Percentiles rank a stretch among this genome's conserved stretches.
Evolutionary conservation across 768 basidiomycete species (phyloP).

Genomic region (Gloeophyllum trabeum): DNA sequence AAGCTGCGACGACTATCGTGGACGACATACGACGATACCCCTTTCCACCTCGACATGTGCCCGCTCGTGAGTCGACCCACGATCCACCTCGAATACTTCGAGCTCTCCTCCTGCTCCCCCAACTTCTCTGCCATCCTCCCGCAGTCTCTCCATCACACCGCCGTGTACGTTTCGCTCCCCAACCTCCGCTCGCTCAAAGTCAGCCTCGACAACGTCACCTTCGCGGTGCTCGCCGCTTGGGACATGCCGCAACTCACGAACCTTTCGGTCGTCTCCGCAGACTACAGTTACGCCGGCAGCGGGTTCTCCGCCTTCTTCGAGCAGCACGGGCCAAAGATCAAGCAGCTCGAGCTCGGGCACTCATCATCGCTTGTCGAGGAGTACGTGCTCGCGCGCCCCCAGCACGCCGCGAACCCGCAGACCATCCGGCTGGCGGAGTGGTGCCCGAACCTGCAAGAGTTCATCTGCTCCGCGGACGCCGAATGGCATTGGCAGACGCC

Average conservation of each 20-base stretch:
- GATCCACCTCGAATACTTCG: constrained; percentile 51
- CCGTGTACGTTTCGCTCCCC: constrained; percentile 36
- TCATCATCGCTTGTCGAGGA: constrained; percentile 54
- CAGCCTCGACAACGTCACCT: constrained; percentile 62
- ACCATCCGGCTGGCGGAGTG: constrained; percentile 46
- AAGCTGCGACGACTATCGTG: constrained; percentile 49
- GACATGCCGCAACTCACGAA: constrained; percentile 50
- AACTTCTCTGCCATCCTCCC: not conserved
- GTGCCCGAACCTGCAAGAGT: constrained; percentile 59
- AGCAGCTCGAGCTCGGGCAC: constrained; percentile 65
- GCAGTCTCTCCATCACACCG: no score
- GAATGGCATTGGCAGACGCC: constrained; percentile 76
- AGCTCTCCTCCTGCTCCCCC: constrained; percentile 56
- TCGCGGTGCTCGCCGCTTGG: constrained; percentile 56
- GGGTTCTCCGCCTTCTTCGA: constrained; percentile 60
- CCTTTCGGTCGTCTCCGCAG: constrained; percentile 58
- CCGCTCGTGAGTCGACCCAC: constrained; percentile 42
- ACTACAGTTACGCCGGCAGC: constrained; percentile 56
- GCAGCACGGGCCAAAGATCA: constrained; percentile 48
- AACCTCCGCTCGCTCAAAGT: constrained; percentile 58
- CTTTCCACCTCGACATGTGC: constrained; percentile 42
- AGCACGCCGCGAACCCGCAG: constrained; percentile 15
- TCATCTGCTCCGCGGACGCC: constrained; percentile 68
- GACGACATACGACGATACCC: constrained; percentile 63
- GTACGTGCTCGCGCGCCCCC: constrained; percentile 25